Conservation (phyloP, 257 asterid genomes). For the Verbena officinalis region DNA sequence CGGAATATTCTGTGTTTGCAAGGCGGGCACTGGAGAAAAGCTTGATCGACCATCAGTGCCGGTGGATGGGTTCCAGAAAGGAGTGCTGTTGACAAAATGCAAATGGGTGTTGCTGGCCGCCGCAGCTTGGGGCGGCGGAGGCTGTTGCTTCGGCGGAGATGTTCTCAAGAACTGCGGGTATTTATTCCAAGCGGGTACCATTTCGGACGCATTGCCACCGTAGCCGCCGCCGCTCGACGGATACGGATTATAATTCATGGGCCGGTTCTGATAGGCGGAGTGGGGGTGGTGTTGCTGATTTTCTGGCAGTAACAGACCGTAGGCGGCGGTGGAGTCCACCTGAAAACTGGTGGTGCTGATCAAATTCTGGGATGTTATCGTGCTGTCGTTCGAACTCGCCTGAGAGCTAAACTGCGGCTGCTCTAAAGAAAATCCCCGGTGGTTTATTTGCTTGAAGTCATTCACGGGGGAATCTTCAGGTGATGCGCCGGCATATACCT, state of each 20-base stretch:
- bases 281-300: conserved; percentile 32
- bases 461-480: conserved; percentile 39
- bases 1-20: conserved; percentile 46
- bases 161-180: conserved; percentile 55
- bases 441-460: conserved; percentile 49
- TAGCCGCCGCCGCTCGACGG: conserved; percentile 34
- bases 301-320: conserved; percentile 50
- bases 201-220: conserved; percentile 27
- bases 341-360: conserved; percentile 41
- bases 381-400: conserved; percentile 46
- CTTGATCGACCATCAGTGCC: conserved; percentile 48
- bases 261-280: conserved; percentile 28
- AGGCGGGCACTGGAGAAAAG: conserved; percentile 58
- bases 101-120: conserved; percentile 45
- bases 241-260: conserved; percentile 38
- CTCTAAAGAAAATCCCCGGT: conserved; percentile 48
- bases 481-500: conserved; percentile 35
- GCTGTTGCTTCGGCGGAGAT: conserved; percentile 53
- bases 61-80: conserved; percentile 74
- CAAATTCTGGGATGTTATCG: conserved; percentile 44
- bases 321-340: conserved; percentile 54
- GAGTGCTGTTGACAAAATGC: conserved; percentile 72
- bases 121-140: conserved; percentile 9
- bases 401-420: no score
- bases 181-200: conserved; percentile 49